Base-by-base conservation (phyloP, 371 early-diverging fungal species). In the Apophysomyces trapeziformis region DNA sequence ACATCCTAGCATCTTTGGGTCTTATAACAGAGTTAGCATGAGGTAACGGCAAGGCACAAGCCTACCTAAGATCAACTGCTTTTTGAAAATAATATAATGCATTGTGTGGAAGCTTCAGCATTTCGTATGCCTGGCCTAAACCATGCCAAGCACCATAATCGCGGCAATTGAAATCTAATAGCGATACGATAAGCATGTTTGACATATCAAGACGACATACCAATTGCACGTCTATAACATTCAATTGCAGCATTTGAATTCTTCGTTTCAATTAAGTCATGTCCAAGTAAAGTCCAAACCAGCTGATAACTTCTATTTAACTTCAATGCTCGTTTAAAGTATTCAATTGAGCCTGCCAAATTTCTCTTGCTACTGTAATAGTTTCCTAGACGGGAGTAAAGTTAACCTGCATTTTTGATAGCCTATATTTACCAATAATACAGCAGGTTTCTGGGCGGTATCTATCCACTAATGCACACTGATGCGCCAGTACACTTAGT, bases 91-190 rank as follows among this genome's bases (percentile, higher is more conserved):
- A 96, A 67, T 84, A 90, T n/a, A 92, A 69, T 1, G 97, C 90
- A 66, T 94, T 93, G 64, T 89, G 87, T 18, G 87, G 86, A 79
- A 96, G 85, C 39, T 87, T 88, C 37, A 96, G 85, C 18, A 93
- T 75, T 75, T 95, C 94, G 76, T 97, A 96, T 0, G 93, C 90
- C 66, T 96, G 93, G 13, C 96, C 99, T 45, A 98, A 76, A 8
- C 94, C 96, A 71, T 91, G 92, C 97, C 97, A 98, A 1, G 96
- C 96, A 37, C 96, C 84, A 74, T 93, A 96, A 71, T 98, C 98
- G 13, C 88, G 80, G 26, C 83, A 81, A 64, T 94, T 92, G 39
- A 90, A 82, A 58, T 93, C 96, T 84, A 83, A 21, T 63, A 43
- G 26, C 47, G n/a, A 26, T 13, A 18, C 16, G 9, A 57, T 54